phyloP scores from a whole-genome alignment of 805 yeast species.

The Ogataea paraovalis region DNA sequence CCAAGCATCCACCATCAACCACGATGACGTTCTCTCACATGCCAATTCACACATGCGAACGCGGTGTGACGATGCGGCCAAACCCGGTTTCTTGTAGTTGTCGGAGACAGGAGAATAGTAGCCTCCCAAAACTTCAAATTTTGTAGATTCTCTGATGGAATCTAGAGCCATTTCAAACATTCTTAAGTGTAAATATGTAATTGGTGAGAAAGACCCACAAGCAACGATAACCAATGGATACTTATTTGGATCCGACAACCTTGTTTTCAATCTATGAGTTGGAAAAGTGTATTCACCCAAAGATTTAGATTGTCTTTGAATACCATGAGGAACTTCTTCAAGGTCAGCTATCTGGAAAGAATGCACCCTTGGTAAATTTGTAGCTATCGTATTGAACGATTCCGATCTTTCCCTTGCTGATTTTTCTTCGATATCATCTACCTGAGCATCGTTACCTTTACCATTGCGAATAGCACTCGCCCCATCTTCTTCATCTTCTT shows the following conservation, averaged over 20 bases:
- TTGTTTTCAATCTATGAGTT: slow-evolving; percentile 73
- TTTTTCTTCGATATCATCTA: neutral
- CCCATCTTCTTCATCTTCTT: slow-evolving; percentile 35
- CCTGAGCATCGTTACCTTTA: neutral
- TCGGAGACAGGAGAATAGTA: slow-evolving; percentile 93
- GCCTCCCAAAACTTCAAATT: slow-evolving; percentile 95
- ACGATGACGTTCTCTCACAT: slow-evolving; percentile 91
- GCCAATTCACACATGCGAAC: slow-evolving; percentile 98
- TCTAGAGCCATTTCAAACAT: slow-evolving; percentile 99
- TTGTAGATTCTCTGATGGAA: slow-evolving; percentile 82
- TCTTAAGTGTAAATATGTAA: slow-evolving; percentile 88
- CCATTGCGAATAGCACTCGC: neutral
- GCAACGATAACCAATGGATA: slow-evolving; percentile 92
- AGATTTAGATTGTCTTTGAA: slow-evolving; percentile 77
- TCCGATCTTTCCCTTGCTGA: slow-evolving; percentile 28
- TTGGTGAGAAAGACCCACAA: slow-evolving; percentile 95
- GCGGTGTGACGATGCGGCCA: slow-evolving; percentile 84
- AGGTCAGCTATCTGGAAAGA: slow-evolving; percentile 80
- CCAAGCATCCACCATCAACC: slow-evolving; percentile 99
- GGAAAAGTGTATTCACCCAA: slow-evolving; percentile 78
- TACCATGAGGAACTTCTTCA: slow-evolving; percentile 96
- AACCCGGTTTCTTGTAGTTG: slow-evolving; percentile 87
- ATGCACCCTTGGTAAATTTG: slow-evolving; percentile 39
- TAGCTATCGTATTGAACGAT: slow-evolving; percentile 22
- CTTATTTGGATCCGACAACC: slow-evolving; percentile 68